Evolutionary conservation across 2,329 filamentous ascomycete genomes (phyloP).

Genomic region (Zelopaecilomyces penicillatus): DNA sequence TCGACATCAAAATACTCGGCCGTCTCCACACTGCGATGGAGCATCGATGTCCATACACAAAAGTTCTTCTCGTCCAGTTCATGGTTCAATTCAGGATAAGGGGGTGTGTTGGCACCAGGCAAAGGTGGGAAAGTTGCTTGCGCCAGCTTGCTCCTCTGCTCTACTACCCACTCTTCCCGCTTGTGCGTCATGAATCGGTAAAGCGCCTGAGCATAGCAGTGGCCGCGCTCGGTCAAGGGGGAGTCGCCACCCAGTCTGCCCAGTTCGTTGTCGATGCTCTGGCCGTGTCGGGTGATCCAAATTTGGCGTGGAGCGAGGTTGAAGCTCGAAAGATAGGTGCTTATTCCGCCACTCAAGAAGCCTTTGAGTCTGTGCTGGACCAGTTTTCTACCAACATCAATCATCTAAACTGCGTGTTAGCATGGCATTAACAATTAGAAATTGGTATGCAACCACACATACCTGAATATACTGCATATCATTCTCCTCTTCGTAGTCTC

Average conservation of each 20-base stretch:
- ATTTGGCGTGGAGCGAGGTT: constrained; percentile 93
- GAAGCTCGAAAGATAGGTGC: constrained; percentile 93
- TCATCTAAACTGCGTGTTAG: constrained; percentile 55
- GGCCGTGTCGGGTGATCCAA: constrained; percentile 94
- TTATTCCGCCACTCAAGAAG: constrained; percentile 85
- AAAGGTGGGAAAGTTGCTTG: constrained; percentile 80
- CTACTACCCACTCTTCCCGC: constrained; percentile 70
- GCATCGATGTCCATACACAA: constrained; percentile 98
- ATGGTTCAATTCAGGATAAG: constrained; percentile 75
- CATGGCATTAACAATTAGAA: neutral
- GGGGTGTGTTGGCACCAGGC: constrained; percentile 85
- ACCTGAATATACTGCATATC: constrained; percentile 88
- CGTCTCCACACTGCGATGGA: constrained; percentile 80
- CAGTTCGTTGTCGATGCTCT: constrained; percentile 77
- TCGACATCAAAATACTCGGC: constrained; percentile 82
- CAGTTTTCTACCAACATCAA: constrained; percentile 92
- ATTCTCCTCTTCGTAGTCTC: constrained; percentile 81
- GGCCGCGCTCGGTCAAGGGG: constrained; percentile 70
- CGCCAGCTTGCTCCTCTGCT: constrained; percentile 70
- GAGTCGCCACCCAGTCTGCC: constrained; percentile 92
- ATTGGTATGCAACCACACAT: constrained; percentile 10
- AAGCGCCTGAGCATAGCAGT: constrained; percentile 69
- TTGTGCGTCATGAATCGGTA: constrained; percentile 78
- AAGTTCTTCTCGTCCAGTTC: constrained; percentile 77
- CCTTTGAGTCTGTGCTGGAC: constrained; percentile 84